phyloP scores from a whole-genome alignment of 2,329 filamentous ascomycete genomes.

The Raffaelea ambrosiae region DNA sequence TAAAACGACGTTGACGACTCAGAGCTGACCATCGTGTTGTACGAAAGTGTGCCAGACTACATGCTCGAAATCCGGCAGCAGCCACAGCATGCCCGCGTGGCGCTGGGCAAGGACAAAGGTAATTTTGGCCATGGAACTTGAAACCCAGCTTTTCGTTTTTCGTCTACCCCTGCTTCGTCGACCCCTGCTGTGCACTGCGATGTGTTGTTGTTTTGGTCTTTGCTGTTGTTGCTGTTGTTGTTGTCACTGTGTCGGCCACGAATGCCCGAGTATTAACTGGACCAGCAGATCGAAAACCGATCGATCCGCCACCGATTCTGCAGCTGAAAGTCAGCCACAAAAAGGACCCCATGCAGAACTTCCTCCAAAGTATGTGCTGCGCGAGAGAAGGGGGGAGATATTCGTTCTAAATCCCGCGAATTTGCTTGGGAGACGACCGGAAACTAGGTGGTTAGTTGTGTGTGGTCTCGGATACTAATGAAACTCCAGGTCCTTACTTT shows the following conservation, averaged over 20 bases:
- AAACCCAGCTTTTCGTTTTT: too few species aligned
- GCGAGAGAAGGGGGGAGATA: too few species aligned
- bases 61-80: slow-evolving; percentile 48
- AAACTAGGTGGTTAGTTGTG: too few species aligned
- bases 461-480: too few species aligned
- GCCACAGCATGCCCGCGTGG: slow-evolving; percentile 58
- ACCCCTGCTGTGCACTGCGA: too few species aligned
- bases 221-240: neutral
- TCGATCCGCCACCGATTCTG: slow-evolving; percentile 81
- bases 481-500: slow-evolving; percentile 33
- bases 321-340: slow-evolving; percentile 50
- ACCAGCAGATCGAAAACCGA: slow-evolving; percentile 64
- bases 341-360: slow-evolving; percentile 37
- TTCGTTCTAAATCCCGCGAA: too few species aligned
- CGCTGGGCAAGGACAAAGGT: slow-evolving; percentile 70
- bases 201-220: neutral
- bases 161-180: too few species aligned
- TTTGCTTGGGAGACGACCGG: too few species aligned
- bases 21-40: slow-evolving; percentile 7
- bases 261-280: slow-evolving; percentile 1
- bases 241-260: neutral
- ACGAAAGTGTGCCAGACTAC: slow-evolving; percentile 17
- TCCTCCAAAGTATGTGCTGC: slow-evolving; percentile 46
- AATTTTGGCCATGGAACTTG: slow-evolving; percentile 11
- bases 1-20: neutral